Conservation (phyloP, 495 filamentous ascomycete species). For the Immersiella caudata region DNA sequence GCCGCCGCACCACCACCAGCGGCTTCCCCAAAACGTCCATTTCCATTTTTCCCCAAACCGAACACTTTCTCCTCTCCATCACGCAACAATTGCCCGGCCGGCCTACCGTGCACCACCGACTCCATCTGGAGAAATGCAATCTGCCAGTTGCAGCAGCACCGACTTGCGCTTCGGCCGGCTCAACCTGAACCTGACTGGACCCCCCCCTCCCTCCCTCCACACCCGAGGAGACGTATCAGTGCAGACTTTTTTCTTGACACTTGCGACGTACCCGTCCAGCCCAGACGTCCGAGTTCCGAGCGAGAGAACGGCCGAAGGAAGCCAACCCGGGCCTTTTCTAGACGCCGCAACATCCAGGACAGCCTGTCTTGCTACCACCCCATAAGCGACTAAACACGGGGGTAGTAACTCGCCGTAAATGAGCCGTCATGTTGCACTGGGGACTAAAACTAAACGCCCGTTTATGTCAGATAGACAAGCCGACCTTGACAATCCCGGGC, state of each 20-base stretch:
- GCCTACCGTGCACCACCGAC: background rate
- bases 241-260: background rate
- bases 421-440: background rate
- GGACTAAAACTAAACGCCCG: background rate
- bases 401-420: background rate
- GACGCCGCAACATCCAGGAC: background rate
- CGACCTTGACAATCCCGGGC: too few relatives aligned
- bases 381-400: too few relatives aligned
- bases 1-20: background rate
- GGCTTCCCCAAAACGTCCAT: conserved; percentile 19
- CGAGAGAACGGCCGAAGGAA: conserved; percentile 8
- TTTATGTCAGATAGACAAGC: too few relatives aligned
- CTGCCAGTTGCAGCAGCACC: background rate
- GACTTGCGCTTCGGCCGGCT: background rate
- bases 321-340: background rate
- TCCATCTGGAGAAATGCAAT: background rate
- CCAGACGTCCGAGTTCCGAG: background rate
- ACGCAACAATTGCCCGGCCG: background rate
- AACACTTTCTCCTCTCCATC: background rate
- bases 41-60: background rate
- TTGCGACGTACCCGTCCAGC: background rate
- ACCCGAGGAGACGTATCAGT: background rate
- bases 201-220: background rate
- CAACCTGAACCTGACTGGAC: background rate
- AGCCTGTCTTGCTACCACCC: too few relatives aligned